Percentiles rank a stretch among this genome's conserved stretches.
Evolutionary conservation across 331 rosid genomes (phyloP).

Genomic region (Telfairia occidentalis): DNA sequence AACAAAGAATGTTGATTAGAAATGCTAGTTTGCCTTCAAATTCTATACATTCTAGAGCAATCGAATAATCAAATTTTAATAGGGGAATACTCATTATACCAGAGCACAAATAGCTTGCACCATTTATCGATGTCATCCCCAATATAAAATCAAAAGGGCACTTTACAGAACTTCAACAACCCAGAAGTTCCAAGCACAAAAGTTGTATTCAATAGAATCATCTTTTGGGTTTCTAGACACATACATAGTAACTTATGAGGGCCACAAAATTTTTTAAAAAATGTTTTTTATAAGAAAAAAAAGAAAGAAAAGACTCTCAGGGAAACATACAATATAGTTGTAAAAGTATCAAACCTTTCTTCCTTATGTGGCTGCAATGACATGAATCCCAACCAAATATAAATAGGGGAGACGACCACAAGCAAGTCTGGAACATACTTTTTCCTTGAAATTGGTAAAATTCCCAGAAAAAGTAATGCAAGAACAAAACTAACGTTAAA

Average conservation of each 20-base stretch:
- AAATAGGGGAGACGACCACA: slow-evolving; percentile 73
- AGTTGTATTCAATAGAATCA: background rate
- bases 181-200: background rate
- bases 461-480: slow-evolving; percentile 66
- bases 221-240: background rate
- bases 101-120: background rate
- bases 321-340: background rate
- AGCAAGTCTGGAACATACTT: slow-evolving; percentile 71
- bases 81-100: background rate
- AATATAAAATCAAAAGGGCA: background rate
- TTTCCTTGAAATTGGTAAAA: slow-evolving; percentile 59
- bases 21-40: slow-evolving; percentile 1
- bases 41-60: background rate
- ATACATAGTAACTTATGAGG: background rate
- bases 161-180: background rate
- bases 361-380: slow-evolving; percentile 97
- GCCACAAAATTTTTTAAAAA: background rate
- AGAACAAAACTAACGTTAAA: slow-evolving; percentile 76
- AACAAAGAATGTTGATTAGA: background rate
- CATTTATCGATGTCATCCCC: background rate
- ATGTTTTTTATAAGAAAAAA: background rate
- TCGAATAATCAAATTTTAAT: background rate
- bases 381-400: slow-evolving; percentile 88
- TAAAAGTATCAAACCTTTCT: slow-evolving; percentile 50
- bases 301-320: too few species aligned